phyloP scores from a whole-genome alignment of 169 alveolate genomes.

The Cardiosporidium cionae region DNA sequence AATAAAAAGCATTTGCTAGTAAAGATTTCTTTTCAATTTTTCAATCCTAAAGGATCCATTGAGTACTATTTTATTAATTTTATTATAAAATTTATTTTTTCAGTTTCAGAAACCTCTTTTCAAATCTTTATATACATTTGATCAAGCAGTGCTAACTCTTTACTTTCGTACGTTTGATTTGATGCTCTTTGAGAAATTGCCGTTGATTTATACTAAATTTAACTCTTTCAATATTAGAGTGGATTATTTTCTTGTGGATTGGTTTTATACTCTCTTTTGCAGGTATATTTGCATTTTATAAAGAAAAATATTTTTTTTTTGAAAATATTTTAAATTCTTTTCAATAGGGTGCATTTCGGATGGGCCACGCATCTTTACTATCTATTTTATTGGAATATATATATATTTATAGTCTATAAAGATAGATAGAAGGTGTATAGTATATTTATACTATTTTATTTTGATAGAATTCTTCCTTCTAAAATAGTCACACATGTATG shows the following conservation, averaged over 20 bases:
- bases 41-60: neutral
- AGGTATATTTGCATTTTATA: no score
- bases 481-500: no score
- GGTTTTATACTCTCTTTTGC: slow-evolving; percentile 37
- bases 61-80: neutral
- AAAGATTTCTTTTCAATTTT: neutral
- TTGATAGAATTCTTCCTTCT: no score
- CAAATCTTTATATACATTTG: slow-evolving; percentile 35
- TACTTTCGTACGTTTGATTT: slow-evolving; percentile 26
- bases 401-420: no score
- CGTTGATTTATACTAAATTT: slow-evolving; percentile 10
- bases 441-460: no score
- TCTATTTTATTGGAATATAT: no score
- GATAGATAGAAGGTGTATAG: no score
- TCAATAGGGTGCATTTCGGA: no score
- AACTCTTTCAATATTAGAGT: neutral
- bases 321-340: no score
- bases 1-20: no score
- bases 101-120: neutral
- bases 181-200: slow-evolving; percentile 18
- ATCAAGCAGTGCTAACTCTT: slow-evolving; percentile 9
- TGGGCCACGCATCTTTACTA: no score
- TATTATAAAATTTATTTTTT: neutral
- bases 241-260: slow-evolving; percentile 28
- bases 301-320: no score